Base-by-base conservation (phyloP, 257 asterid species). In the Penstemon newberryi region DNA sequence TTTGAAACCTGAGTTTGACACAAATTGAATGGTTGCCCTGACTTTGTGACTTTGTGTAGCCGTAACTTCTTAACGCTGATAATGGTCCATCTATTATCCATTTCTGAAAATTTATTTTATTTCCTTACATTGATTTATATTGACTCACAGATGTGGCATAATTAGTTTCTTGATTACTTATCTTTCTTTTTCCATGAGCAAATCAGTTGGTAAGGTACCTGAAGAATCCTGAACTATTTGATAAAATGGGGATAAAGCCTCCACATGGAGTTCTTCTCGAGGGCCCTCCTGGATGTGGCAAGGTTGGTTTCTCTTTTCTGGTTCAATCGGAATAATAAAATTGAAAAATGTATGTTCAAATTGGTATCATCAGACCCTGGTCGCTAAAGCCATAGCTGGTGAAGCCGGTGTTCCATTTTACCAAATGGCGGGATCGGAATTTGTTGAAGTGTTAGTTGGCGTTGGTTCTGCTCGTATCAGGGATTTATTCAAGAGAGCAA, bases 221-320 rank as follows among this genome's bases (percentile, higher is more conserved):
- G 77, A 91, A 94, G 86, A 85, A 94, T 86, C 99, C 99, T 38
- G 92, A 91, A 70, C 84, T 91, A 57, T 91, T 94, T 78, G 99
- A 94, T 68, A 83, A 94, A 82, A 76, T 94, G 97, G 95, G 93
- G 74, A 94, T 94, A 81, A 94, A 94, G 75, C 97, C 99, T 53
- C 99, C 99, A 12, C 99, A 94, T 76, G 99, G 99, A 75, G 99
- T 94, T 80, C 97, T 94, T 74, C 89, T 94, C 43, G 99, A 89
- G 86, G 97, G 99, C 51, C 99, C 97, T 73, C 99, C 99, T 5
- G 99, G 99, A 66, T 94, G 99, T 82, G 99, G 99, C 74, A 94
- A 94, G 99, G 99, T 93, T 59, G 52, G 90, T 73, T 67, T n/a
- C 77, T 65, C 67, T 64, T 50, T 46, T 38, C 5, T 10, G 10